Evolutionary conservation across 1,284 basidiomycete species (phyloP).

Genomic region (Sphagnurus paluster): DNA sequence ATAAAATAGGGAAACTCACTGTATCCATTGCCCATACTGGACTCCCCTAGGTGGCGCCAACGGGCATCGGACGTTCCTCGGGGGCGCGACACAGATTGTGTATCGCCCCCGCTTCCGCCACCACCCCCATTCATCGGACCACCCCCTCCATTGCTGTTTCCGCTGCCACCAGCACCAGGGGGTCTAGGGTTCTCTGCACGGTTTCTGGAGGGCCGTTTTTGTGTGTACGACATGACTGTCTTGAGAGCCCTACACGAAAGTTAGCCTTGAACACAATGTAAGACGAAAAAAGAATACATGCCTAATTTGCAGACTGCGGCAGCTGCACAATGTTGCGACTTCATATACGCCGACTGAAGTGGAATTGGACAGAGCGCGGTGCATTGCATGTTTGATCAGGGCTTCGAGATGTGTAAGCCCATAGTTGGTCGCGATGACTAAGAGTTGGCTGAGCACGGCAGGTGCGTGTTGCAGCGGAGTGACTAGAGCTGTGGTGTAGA

Average conservation of each 20-base stretch:
- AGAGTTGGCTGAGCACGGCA: conserved; percentile 83
- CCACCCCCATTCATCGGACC: conserved; percentile 28
- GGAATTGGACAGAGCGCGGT: conserved; percentile 78
- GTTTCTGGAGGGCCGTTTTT: conserved; percentile 61
- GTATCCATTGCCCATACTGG: conserved; percentile 26
- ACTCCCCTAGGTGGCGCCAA: conserved; percentile 31
- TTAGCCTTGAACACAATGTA: conserved; percentile 13
- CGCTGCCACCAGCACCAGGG: conserved; percentile 41
- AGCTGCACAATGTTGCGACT: conserved; percentile 88
- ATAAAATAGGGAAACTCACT: conserved; percentile 21
- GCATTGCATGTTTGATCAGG: conserved; percentile 90
- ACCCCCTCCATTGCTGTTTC: conserved; percentile 33
- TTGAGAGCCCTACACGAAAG: conserved; percentile 56
- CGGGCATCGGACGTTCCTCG: conserved; percentile 43
- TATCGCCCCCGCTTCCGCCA: conserved; percentile 26
- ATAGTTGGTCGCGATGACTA: conserved; percentile 86
- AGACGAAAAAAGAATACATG: conserved; percentile 33
- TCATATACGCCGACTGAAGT: conserved; percentile 91
- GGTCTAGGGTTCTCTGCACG: conserved; percentile 46
- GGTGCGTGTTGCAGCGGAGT: conserved; percentile 91
- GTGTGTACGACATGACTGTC: conserved; percentile 75
- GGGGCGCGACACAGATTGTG: conserved; percentile 39
- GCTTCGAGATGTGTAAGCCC: conserved; percentile 72
- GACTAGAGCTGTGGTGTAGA: conserved; percentile 84
- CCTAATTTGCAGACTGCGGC: conserved; percentile 87